Base-by-base conservation (phyloP, 177 flowering plant genomes). In the Vitis hybrid region DNA sequence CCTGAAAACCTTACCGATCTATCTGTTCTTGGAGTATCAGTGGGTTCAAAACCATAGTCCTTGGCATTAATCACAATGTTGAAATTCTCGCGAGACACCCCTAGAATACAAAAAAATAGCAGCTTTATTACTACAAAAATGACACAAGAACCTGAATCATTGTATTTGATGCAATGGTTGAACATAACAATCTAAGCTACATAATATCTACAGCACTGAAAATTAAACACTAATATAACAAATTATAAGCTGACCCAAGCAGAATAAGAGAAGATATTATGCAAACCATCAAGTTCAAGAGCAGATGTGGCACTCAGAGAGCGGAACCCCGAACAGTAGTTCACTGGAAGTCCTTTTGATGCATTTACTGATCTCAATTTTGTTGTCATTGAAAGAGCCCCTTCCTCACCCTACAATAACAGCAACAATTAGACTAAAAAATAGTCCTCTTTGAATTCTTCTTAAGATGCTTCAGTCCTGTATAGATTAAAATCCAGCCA, bases 381-480 rank as follows among this genome's bases (percentile, higher is more conserved):
- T 67, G 98, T 94, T 55, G 97, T 92, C 98, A 96, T 91, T 60
- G 98, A 94, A 59, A 96, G 90, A n/a, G 94, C 97, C 15, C 99
- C 98, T 85, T 96, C 99, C 83, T 96, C 99, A 63, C 99, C 98
- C 99, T 96, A 75, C 78, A 79, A 44, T 10, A 64, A 65, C 64
- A 63, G 73, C 68, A 71, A 38, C 1, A 51, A 15, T 10, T 53
- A 67, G 58, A 54, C 1, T 22, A 57, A 49, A 22, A 68, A 56
- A 2, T 6, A 56, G 57, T 63, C 12, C 13, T 52, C 24, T 44
- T 17, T 55, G 49, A 14, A 19, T 55, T 24, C 60, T 44, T 11
- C 3, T 63, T 9, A 52, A 1, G 19, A 44, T 38, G 12, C 17
- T 47, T 59, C 10, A 64, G 31, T 22, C 28, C 13, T 54, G 18